A percentile compares a stretch with the other conserved stretches of the same genome.
Conservation (phyloP, 2,329 filamentous ascomycete genomes). For the Penicillium brevicompactum region DNA sequence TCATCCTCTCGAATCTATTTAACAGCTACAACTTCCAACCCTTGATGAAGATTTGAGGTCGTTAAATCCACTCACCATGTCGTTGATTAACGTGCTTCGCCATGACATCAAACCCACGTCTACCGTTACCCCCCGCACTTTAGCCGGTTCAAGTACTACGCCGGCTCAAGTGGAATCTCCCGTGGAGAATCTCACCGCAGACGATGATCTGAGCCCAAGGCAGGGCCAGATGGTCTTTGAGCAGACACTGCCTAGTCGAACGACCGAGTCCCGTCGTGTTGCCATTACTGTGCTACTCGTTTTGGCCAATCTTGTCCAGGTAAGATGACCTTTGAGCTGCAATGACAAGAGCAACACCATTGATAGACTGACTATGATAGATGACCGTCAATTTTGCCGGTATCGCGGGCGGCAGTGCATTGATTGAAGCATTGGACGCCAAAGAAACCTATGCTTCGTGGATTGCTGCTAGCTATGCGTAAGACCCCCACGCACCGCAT, state of each 20-base stretch:
- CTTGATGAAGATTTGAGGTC: background rate
- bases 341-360: background rate
- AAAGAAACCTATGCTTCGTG: conserved; percentile 26
- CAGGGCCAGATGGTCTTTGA: conserved; percentile 23
- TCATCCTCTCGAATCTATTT: background rate
- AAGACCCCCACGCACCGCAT: background rate
- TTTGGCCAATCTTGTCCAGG: conserved; percentile 31
- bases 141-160: background rate
- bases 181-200: background rate
- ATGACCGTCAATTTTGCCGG: conserved; percentile 33
- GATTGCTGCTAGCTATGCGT: conserved; percentile 32
- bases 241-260: conserved; percentile 13
- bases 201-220: background rate
- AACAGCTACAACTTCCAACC: background rate
- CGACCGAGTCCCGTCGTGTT: conserved; percentile 18
- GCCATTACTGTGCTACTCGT: conserved; percentile 24
- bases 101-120: background rate
- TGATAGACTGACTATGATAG: conserved; percentile 8
- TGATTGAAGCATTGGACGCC: conserved; percentile 22
- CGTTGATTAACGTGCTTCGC: background rate
- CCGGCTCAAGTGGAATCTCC: background rate
- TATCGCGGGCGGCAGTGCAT: conserved; percentile 24
- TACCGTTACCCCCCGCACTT: background rate
- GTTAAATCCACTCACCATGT: background rate
- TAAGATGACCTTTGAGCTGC: background rate